Evolutionary conservation across 192 early-diverging fungal species (phyloP), one percentile per base, ranked within the genome.

Genomic region (Entomortierella beljakovae): DNA sequence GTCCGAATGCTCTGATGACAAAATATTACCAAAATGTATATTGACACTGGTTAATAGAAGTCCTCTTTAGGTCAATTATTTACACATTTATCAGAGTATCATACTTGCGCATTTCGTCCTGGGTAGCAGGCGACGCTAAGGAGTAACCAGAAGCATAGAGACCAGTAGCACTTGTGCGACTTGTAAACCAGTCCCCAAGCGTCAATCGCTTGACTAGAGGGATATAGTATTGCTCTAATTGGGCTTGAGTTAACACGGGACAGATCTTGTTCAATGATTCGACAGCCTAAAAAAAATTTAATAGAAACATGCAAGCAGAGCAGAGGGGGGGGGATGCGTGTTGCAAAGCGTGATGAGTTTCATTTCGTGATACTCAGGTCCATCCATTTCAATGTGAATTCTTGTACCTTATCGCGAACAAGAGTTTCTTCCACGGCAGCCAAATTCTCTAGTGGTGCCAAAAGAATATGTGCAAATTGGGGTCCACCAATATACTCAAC

Each of bases 371-470:
- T 15, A 51, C 6, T 6, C 51, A 29, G 4, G 51, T 53, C 42
- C 11, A 20, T 29, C n/a, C 34, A 3, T 18, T 35, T 29, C 42
- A 38, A 28, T 31, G 43, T 25, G 11, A 13, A 26, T 64, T 7
- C 15, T 18, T 42, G 13, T 88, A 94, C 96, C 92, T 97, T 98
- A 53, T 99, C 97, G 59, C 98, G 86, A 16, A 99, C 98, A 57
- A 96, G 91, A 2, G 95, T 96, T 69, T 99, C 98, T 71, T 99
- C 98, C 4, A 97, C 97, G n/a, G 96, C 95, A 7, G 98, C 96
- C 46, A 99, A 84, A 62, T 96, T 98, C 81, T 99, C 98, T 54
- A 99, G 87, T 26, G 96, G 93, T 26, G 88, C 83, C 59, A 99
- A 81, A 37, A 99, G 88, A 60, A 95, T 83, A 70, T 95, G 94